These are phyloP conservation scores for Moesziomyces globuligerus DNA, from an alignment of 1,284 basidiomycete genomes.

Conservation along the genomic window DNA sequence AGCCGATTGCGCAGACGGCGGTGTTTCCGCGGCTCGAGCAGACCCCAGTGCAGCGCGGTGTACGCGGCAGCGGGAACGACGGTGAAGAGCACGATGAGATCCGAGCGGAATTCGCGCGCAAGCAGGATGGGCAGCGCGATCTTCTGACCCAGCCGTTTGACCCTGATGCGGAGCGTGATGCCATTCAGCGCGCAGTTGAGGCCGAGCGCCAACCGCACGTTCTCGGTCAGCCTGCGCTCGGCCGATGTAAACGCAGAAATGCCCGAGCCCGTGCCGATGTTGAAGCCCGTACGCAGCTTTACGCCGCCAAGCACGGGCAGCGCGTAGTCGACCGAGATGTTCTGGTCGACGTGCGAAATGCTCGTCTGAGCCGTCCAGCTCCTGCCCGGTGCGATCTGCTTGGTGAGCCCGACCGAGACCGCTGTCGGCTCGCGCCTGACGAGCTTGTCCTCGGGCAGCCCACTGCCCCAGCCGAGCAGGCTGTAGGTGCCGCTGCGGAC, in stretches of 20 bases:
- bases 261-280: conserved; percentile 59
- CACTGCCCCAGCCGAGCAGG: conserved; percentile 69
- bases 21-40: conserved; percentile 73
- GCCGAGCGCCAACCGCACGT: conserved; percentile 62
- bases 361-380: conserved; percentile 59
- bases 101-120: conserved; percentile 70
- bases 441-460: conserved; percentile 13
- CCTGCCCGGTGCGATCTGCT: conserved; percentile 42
- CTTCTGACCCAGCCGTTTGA: conserved; percentile 72
- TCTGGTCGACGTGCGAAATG: conserved; percentile 49
- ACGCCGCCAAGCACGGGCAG: conserved; percentile 69
- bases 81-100: conserved; percentile 71
- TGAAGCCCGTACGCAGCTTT: conserved; percentile 69
- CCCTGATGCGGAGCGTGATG: conserved; percentile 64
- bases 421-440: conserved; percentile 48
- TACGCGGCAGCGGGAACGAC: conserved; percentile 73
- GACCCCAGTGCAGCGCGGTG: conserved; percentile 72
- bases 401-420: conserved; percentile 57
- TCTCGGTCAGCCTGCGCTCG: conserved; percentile 68
- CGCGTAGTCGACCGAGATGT: conserved; percentile 68
- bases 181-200: conserved; percentile 63
- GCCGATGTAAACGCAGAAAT: conserved; percentile 61
- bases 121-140: conserved; percentile 73
- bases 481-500: conserved; percentile 69
- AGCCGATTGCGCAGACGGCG: conserved; percentile 67